phyloP scores from a whole-genome alignment of 2,329 filamentous ascomycete species.

The Periconia macrospinosa region DNA sequence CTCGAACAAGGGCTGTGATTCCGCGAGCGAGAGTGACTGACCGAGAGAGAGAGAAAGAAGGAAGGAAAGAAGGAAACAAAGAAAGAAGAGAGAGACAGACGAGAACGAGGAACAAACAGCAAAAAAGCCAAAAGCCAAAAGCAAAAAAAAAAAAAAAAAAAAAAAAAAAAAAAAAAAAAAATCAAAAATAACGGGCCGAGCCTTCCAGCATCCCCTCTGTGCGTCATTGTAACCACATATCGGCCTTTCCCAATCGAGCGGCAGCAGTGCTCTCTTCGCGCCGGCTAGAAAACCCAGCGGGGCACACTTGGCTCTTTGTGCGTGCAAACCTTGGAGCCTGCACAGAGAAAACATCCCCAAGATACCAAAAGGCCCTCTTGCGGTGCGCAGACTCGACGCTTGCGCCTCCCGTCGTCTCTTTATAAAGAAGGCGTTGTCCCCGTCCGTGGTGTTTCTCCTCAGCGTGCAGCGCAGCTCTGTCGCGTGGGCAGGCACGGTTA shows the following conservation, averaged over 20 bases:
- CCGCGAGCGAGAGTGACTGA: too few species aligned
- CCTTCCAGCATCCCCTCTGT: not conserved
- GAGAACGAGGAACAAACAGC: too few species aligned
- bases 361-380: not conserved
- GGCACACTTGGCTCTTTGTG: not conserved
- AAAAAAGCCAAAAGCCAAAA: too few species aligned
- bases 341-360: not conserved
- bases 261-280: not conserved
- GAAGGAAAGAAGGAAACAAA: too few species aligned
- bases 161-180: too few species aligned
- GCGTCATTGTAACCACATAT: not conserved
- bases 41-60: too few species aligned
- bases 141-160: too few species aligned
- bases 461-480: not conserved
- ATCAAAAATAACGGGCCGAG: not conserved
- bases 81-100: too few species aligned
- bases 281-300: not conserved
- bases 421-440: too few species aligned
- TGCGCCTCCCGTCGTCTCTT: not conserved
- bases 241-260: not conserved
- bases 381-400: not conserved
- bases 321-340: not conserved
- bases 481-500: constrained; percentile 3
- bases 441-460: too few species aligned
- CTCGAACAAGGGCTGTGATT: too few species aligned